Evolutionary conservation across 257 asterid genomes (phyloP).

Genomic region (Mentha longifolia): DNA sequence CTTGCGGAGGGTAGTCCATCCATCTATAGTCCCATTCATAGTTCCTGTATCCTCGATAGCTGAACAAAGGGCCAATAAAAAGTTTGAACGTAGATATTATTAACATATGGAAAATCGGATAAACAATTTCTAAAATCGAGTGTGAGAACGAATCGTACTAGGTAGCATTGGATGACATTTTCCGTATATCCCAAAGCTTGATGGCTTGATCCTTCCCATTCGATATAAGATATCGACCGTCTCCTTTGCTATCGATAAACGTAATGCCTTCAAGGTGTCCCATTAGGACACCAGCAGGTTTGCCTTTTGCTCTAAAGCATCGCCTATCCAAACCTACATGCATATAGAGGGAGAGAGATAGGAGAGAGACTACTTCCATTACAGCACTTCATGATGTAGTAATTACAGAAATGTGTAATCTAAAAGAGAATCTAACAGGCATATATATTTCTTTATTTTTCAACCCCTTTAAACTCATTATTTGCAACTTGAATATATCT

Average conservation of each 20-base stretch:
- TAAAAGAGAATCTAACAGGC: too few relatives aligned
- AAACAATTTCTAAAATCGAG: background rate
- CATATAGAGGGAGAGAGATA: background rate
- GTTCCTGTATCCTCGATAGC: conserved; percentile 56
- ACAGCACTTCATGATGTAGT: too few relatives aligned
- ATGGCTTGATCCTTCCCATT: conserved; percentile 88
- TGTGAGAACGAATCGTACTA: background rate
- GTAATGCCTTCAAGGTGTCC: conserved; percentile 95
- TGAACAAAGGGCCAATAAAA: conserved; percentile 39
- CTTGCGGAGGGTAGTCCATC: conserved; percentile 75
- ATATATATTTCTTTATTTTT: too few relatives aligned
- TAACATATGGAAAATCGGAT: background rate
- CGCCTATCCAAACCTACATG: conserved; percentile 89
- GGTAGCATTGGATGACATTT: conserved; percentile 63
- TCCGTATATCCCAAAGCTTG: conserved; percentile 92
- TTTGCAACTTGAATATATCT: too few relatives aligned
- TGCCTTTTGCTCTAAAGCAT: conserved; percentile 65
- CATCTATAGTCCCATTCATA: too few relatives aligned
- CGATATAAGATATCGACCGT: conserved; percentile 85
- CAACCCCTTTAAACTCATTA: too few relatives aligned
- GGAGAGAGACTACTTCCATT: background rate
- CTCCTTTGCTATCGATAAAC: conserved; percentile 80
- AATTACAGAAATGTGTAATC: too few relatives aligned
- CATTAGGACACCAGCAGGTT: conserved; percentile 73
- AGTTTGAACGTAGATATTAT: background rate